Base-by-base conservation (phyloP, 352 stramenopile species). In the Phytophthora capsici region DNA sequence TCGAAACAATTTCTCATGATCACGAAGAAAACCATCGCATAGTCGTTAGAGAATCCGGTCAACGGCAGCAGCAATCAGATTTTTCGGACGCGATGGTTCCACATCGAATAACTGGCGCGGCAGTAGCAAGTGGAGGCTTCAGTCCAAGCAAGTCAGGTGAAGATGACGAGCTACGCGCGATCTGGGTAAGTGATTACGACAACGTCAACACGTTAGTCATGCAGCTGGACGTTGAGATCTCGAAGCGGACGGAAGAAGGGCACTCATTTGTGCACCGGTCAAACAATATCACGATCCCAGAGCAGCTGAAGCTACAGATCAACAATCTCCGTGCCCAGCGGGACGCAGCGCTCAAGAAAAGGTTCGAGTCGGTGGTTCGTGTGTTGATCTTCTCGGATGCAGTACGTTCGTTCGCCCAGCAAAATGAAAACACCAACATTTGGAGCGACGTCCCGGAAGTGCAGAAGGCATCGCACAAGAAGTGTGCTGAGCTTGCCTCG, bases 381-480 rank as follows among this genome's bases (percentile, higher is more conserved):
- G 79, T 88, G 30, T 64, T 88, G 22, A 73, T 88, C 36, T 88
- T 83, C 51, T 85, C 80, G 1, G 61, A 75, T 9, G 65, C 78
- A n/a, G 70, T 88, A 38, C 78, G 70, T 25, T 57, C 49, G 10
- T 77, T 75, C 22, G 78, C 68, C 4, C 50, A 69, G 13, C 63
- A 69, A 52, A 71, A 84, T 20, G 56, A 76, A 40, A 47, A 71
- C 14, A 58, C 45, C 16, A 70, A 77, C 47, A 63, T 71, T 44
- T 70, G 77, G 51, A 63, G 54, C 36, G 75, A 90, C 55, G 69
- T 88, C 14, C 74, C 78, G 3, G 66, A 74, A 7, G 77, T 83
- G 44, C 53, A 84, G 17, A 75, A 71, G 32, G 58, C 68, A 12
- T 78, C 71, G 54, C 75, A 90, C 54, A 75, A 71, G 38, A 82